Evolutionary conservation across 805 yeast genomes (phyloP), one percentile per base, ranked within the genome.

Genomic region (Schwanniomyces pseudopolymorphus): DNA sequence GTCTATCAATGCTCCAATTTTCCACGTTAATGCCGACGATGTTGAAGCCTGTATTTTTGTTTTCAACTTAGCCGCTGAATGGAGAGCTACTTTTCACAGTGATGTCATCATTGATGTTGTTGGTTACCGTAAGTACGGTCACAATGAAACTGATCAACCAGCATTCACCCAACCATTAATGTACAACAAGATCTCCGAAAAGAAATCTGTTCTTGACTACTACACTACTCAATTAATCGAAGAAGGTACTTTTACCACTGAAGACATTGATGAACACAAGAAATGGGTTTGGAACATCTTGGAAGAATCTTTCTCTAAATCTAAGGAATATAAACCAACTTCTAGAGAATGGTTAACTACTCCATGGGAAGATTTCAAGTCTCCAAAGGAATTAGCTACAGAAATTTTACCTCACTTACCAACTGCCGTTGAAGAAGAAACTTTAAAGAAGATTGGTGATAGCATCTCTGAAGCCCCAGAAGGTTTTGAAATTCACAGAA

Each of bases 61-160:
- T 59, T 91, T 91, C 81, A 87, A 89, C 70, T 79, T 94, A 69
- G 99, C 99, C 55, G 98, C 99, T 50, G 97, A 94, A 74, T 94
- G 96, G 96, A 87, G 99, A 76, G 88, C 94, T 40, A 84, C 89
- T 50, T 94, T 88, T 94, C 92, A 92, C 77, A 80, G 96, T 49
- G 99, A 94, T 66, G 98, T 90, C 48, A 89, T 94, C 61, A 83
- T 94, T 62, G 99, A 94, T 72, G 85, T 94, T 63, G 97, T 94
- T 63, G 96, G 99, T 69, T 94, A 94, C 87, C 85, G 99, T 76
- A 92, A 91, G 72, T 83, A 94, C 69, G 99, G 99, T 68, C 99
- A 94, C 80, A 94, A 94, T 70, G 99, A 94, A 80, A 94, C 98
- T 55, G 99, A 94, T 75, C 99, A 94, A 78, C 99, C 99, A 49